phyloP scores from a whole-genome alignment of 148 eudicot species.

The Vaccinium vitisidaea region DNA sequence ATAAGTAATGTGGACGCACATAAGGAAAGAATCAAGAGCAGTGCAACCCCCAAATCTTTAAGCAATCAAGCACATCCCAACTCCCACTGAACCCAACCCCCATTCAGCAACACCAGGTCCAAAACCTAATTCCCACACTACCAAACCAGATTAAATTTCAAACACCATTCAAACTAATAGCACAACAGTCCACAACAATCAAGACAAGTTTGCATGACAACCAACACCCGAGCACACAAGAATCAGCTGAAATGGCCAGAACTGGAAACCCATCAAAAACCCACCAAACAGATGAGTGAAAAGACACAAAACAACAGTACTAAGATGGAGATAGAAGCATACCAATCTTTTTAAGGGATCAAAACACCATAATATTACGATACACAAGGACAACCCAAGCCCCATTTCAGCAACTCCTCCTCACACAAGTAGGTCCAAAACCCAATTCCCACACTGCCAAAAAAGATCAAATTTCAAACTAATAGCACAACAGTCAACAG shows the following conservation, averaged over 20 bases:
- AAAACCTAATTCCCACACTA: conserved; percentile 10
- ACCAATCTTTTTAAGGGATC: conserved; percentile 28
- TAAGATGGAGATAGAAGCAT: conserved; percentile 9
- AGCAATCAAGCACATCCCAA: conserved; percentile 7
- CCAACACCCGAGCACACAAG: neutral
- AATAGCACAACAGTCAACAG: conserved; percentile 7
- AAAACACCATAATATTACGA: conserved; percentile 16
- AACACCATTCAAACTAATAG: conserved; percentile 6
- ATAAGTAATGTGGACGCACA: neutral
- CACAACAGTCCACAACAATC: conserved; percentile 12
- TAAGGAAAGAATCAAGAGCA: neutral
- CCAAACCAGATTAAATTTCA: neutral
- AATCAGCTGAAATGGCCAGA: conserved; percentile 20
- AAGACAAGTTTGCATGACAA: conserved; percentile 5
- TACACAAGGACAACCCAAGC: neutral
- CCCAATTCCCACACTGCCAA: neutral
- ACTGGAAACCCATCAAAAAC: conserved; percentile 17
- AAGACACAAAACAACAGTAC: conserved; percentile 13
- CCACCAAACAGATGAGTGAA: conserved; percentile 5
- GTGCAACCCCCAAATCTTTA: neutral
- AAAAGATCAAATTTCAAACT: conserved; percentile 8
- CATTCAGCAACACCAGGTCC: conserved; percentile 10
- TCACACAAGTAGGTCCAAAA: conserved; percentile 3
- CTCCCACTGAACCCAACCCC: conserved; percentile 12
- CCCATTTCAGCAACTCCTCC: conserved; percentile 9